Evolutionary conservation across 192 early-diverging fungal genomes (phyloP), one percentile per base, ranked within the genome.

Genomic region (Coemansia sp.): DNA sequence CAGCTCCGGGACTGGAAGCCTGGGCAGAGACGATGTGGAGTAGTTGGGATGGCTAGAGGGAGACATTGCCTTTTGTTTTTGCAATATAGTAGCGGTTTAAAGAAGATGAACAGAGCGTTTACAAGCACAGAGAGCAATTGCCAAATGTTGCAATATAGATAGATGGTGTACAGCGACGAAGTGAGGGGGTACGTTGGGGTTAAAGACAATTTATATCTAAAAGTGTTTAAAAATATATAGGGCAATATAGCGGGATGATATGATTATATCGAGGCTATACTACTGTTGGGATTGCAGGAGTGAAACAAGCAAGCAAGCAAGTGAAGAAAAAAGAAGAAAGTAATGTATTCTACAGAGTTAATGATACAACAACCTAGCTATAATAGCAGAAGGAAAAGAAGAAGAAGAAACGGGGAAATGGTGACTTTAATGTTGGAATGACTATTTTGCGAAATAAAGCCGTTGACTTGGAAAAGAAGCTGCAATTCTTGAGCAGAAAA

Each of bases 1-100:
- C 29, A 87, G 78, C 59, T 82, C 78, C 0, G 85, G 85, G 22
- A 87, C 64, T 1, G 85, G 85, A 18, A 87, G 71, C 36, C 71
- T 71, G 19, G 69, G 73, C 32, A 85, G 73, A 0, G 67, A 47
- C 3, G 64, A 34, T n/a, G 65, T 51, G 6, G 49, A 35, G 42
- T 58, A 13, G 25, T 64, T 18, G 49, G 48, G 42, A 29, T 47
- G 42, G 48, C 45, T 34, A 55, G 67, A n/a, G 51, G 65, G 24
- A 54, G 32, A 25, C 54, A 62, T 63, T 28, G 16, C 32, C 28
- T 42, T 48, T 62, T 57, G 49, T 46, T 4, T 42, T 42, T 42
- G 3, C 14, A 4, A 4, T 42, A 5, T 16, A 18, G 39, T 18
- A 42, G 16, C 9, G 3, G 39, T 42, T 13, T 42, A 18, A 42